These are phyloP conservation scores for Ilex asprella DNA, from an alignment of 257 asterid genomes.

Conservation along the genomic window DNA sequence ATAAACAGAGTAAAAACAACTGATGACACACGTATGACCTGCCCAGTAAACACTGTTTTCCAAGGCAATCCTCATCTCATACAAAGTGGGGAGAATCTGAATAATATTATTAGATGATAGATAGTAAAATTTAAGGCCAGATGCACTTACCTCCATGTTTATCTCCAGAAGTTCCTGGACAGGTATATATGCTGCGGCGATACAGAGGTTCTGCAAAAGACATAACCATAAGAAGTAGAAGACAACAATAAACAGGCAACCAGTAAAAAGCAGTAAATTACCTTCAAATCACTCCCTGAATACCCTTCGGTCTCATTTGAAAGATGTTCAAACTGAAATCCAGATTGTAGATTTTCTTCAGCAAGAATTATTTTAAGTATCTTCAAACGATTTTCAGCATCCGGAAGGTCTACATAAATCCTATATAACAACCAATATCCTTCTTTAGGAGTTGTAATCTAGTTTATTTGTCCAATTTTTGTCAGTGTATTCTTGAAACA, in stretches of 20 bases:
- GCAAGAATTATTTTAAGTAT: slow-evolving; percentile 78
- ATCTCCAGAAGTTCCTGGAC: slow-evolving; percentile 83
- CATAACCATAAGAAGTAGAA: slow-evolving; percentile 4
- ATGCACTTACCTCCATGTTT: slow-evolving; percentile 52
- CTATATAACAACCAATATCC: slow-evolving; percentile 34
- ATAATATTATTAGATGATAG: not conserved
- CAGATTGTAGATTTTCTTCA: slow-evolving; percentile 69
- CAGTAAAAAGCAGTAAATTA: slow-evolving; percentile 22
- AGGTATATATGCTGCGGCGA: slow-evolving; percentile 94
- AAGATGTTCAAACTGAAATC: slow-evolving; percentile 64
- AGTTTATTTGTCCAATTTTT: not conserved
- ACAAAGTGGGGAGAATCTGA: too few species aligned
- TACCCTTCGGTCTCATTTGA: slow-evolving; percentile 96
- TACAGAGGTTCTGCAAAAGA: slow-evolving; percentile 73
- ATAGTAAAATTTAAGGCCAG: not conserved
- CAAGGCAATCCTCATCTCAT: too few species aligned
- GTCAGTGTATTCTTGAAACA: not conserved
- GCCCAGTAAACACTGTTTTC: too few species aligned
- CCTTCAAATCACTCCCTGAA: slow-evolving; percentile 99
- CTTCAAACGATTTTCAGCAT: slow-evolving; percentile 79
- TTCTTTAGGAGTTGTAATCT: slow-evolving; percentile 8
- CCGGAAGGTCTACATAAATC: slow-evolving; percentile 94
- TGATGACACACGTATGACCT: too few species aligned
- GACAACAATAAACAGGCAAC: slow-evolving; percentile 3
- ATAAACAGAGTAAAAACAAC: too few species aligned